Evolutionary conservation across 1,284 basidiomycete genomes (phyloP), one percentile per base, ranked within the genome.

Genomic region (Ceratobasidium sp.): DNA sequence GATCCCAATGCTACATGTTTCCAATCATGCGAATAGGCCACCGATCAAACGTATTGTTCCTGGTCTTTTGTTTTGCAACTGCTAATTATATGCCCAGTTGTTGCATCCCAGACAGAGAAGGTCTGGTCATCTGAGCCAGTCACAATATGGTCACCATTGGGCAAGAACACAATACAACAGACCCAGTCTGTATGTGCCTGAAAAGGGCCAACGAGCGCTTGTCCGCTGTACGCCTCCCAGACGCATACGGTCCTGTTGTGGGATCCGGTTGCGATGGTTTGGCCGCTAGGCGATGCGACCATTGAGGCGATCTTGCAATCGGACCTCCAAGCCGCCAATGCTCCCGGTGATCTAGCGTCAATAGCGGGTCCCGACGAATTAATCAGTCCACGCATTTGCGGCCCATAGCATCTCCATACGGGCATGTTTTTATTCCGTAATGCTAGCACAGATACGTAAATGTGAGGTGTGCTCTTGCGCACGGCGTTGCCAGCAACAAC

Each of bases 41-140:
- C n/a, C n/a, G n/a, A n/a, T n/a, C n/a, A n/a, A n/a, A n/a, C n/a
- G n/a, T n/a, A n/a, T n/a, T n/a, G n/a, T n/a, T n/a, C n/a, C n/a
- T n/a, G n/a, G n/a, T n/a, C n/a, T n/a, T n/a, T n/a, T n/a, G n/a
- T n/a, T n/a, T n/a, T n/a, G n/a, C n/a, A n/a, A n/a, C n/a, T n/a
- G n/a, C n/a, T n/a, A n/a, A n/a, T n/a, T n/a, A n/a, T n/a, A n/a
- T 26, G 10, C 6, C 53, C 28, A 16, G 53, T 32, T 5, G 2
- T 10, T 32, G 28, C 28, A 55, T 65, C 72, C 61, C 61, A 65
- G 23, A 65, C 18, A 39, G 26, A 28, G 18, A 59, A 6, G 12
- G 34, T 59, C 10, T 41, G 4, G 32, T 59, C 57, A 21, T 6
- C 10, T 21, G 57, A 59, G 16, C 57, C 43, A 45, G 43, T 10